Evolutionary conservation across 257 asterid genomes (phyloP), one percentile per base, ranked within the genome.

Genomic region (Anisodus acutangulus): DNA sequence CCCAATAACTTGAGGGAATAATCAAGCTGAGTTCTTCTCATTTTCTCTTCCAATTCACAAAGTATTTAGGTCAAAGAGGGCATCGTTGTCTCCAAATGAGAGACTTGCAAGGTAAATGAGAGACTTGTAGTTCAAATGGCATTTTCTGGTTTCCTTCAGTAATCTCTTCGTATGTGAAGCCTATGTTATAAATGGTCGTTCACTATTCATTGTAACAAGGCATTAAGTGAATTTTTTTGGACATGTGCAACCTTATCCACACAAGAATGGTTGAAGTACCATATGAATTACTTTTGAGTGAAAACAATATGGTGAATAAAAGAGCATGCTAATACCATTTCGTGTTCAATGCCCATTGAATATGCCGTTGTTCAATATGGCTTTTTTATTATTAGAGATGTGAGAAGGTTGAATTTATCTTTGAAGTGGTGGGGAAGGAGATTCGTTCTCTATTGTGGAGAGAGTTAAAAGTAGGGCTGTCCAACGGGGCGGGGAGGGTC

Each of bases 11-110:
- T n/a, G n/a, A n/a, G n/a, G n/a, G n/a, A n/a, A n/a, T n/a, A n/a
- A n/a, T n/a, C n/a, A n/a, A n/a, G n/a, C n/a, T n/a, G n/a, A n/a
- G n/a, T n/a, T n/a, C n/a, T n/a, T n/a, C n/a, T n/a, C n/a, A n/a
- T n/a, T n/a, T n/a, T n/a, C n/a, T n/a, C n/a, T n/a, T n/a, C n/a
- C n/a, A n/a, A n/a, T n/a, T n/a, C n/a, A n/a, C n/a, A 94, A 88
- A 85, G 92, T 93, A 39, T 86, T 94, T 83, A 92, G 99, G 92
- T 92, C 97, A 37, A 92, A 93, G 43, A 92, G 95, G 83, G 86
- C 97, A 17, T 89, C 87, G 89, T 83, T 94, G 90, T 90, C 94
- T 68, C 89, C 98, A 31, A 89, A 92, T 82, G 98, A 94, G 89
- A 91, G 94, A 76, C 87, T 85, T 86, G 94, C 90, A 87, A 92